Base-by-base conservation (phyloP, 2,329 filamentous ascomycete species). In the Knoxdaviesia capensis region DNA sequence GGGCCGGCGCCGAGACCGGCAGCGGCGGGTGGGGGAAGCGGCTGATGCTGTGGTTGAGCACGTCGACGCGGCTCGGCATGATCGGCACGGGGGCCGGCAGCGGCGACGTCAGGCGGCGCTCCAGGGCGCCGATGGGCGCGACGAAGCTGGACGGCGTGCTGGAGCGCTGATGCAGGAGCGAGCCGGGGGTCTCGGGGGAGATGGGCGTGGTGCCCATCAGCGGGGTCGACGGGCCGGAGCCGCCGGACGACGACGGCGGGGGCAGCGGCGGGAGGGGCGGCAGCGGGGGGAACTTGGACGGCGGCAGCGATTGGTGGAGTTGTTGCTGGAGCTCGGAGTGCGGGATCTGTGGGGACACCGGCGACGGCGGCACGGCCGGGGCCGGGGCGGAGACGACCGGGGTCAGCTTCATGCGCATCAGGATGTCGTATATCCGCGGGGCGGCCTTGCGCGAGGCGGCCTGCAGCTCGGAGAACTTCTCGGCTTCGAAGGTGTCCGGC, bases 371-470 rank as follows among this genome's bases (percentile, higher is more conserved):
- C 20, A 20, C 20, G 20, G 20, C 20, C 3, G 20, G 20, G 20
- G 20, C 20, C 20, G 20, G 20, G 20, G 20, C 20, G 20, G 20
- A 20, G 20, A 20, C 2, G 20, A 3, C 20, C 20, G 20, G 20
- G 3, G 20, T 20, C 20, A 74, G 59, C 50, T 65, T 72, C 63
- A 74, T 66, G 40, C 66, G 60, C 54, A 65, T 65, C 10, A 74
- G 54, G 32, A 69, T 62, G 41, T 71, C 64, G 39, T 62, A 55
- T 8, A 71, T 63, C 41, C 57, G 59, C 1, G 66, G 61, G 1
- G 68, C 68, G 1, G 63, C 60, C 41, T 62, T 63, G 42, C 67
- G 61, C 10, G 65, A 66, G 5, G 62, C 49, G 34, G 59, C 59
- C 49, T 66, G 64, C 4, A 73, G 55, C 47, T 67, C 60, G 11